Evolutionary conservation across 1,139 yeast genomes (phyloP), one percentile per base, ranked within the genome.

Genomic region (Candida sp.): DNA sequence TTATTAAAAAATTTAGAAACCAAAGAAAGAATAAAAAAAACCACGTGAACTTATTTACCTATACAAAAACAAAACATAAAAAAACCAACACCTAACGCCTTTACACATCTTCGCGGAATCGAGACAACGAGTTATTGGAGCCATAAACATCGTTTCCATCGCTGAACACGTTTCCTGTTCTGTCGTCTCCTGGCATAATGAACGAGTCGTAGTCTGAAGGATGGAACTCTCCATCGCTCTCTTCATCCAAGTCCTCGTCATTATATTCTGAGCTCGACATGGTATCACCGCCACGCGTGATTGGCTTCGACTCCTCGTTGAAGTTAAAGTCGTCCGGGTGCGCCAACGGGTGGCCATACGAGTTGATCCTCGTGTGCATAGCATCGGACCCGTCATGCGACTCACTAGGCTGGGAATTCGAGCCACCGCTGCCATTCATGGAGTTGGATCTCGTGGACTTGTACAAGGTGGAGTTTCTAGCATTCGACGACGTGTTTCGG

Each of bases 401-500:
- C 25, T 26, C 22, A 38, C 31, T 38, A 11, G 42, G 28, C 27
- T 38, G 42, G 49, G 56, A 42, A 30, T 17, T 17, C 17, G 17
- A 17, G 17, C 17, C 17, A 17, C 34, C 27, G 28, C 31, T 31
- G 11, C 54, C 55, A 22, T 49, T 47, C 17, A 51, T 35, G 9
- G 57, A 49, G 4, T 54, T 48, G 11, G 55, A 49, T 31, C 56
- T 59, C 2, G 65, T 62, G 3, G 65, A 61, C 28, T 53, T 53
- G 12, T 49, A 51, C 33, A 54, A 22, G 28, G 54, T 39, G 28
- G 63, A 53, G 45, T 58, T 63, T 33, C 51, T 41, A 3, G 52
- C 50, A 27, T 31, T 41, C 7, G 50, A 48, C 38, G 68, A 61
- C 4, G 70, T 53, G 48, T 68, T 64, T 11, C 49, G 47, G 7